A percentile compares a stretch with the other conserved stretches of the same genome.
Conservation (phyloP, 495 filamentous ascomycete species). For the Jackrogersella multiformis region DNA sequence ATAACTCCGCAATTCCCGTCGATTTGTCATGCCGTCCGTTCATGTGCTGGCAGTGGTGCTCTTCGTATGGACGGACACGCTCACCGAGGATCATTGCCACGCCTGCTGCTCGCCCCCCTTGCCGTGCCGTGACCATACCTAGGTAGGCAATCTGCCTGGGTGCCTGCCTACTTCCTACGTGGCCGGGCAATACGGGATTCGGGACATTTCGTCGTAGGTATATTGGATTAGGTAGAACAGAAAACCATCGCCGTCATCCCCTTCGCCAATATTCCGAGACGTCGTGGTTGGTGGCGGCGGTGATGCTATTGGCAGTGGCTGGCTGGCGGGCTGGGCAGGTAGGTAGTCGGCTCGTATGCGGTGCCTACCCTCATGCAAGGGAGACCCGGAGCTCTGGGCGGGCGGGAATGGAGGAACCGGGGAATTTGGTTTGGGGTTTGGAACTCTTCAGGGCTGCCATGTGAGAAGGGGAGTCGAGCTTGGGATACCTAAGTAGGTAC, state of each 20-base stretch:
- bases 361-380: conserved; percentile 1
- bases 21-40: not conserved
- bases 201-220: not conserved
- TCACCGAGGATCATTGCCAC: not conserved
- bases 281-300: not conserved
- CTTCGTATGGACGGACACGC: too few species aligned
- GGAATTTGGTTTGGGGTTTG: conserved; percentile 5
- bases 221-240: not conserved
- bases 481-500: too few species aligned
- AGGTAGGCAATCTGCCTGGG: too few species aligned
- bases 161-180: not conserved
- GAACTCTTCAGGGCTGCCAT: conserved; percentile 18
- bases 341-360: not conserved
- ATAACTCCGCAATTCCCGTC: not conserved
- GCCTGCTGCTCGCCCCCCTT: too few species aligned
- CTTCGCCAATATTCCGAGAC: not conserved
- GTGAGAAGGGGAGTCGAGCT: too few species aligned
- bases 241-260: not conserved
- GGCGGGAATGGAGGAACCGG: not conserved
- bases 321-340: not conserved
- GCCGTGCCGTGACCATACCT: too few species aligned
- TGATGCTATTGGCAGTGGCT: not conserved
- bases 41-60: too few species aligned
- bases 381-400: conserved; percentile 2
- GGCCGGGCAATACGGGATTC: not conserved